A percentile compares a stretch with the other conserved stretches of the same genome.
These are phyloP conservation scores for Annulohypoxylon truncatum DNA, from an alignment of 2,329 filamentous ascomycete genomes.

Conservation along the genomic window DNA sequence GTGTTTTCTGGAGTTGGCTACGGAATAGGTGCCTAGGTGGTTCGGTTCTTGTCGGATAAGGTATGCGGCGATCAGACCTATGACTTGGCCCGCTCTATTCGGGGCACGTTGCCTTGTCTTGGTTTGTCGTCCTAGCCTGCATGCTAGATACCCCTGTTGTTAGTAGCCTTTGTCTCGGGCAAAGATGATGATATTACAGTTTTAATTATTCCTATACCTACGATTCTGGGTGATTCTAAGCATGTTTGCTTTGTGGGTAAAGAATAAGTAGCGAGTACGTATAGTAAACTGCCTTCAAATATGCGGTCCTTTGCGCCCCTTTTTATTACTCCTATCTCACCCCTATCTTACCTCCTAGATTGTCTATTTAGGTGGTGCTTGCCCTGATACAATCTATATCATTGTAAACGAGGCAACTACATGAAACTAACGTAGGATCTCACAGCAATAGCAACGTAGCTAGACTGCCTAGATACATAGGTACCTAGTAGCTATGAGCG, in stretches of 20 bases:
- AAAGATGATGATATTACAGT: slow-evolving; percentile 8
- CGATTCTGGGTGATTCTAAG: background rate
- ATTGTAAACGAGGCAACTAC: background rate
- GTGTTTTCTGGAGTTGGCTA: slow-evolving; percentile 13
- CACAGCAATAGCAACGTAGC: too few species aligned
- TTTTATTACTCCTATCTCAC: background rate
- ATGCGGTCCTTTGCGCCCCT: background rate
- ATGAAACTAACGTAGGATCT: too few species aligned
- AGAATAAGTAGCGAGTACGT: too few species aligned
- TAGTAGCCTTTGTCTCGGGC: background rate
- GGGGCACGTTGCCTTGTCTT: slow-evolving; percentile 7
- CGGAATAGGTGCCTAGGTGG: slow-evolving; percentile 10
- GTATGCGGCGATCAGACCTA: background rate
- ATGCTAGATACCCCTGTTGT: slow-evolving; percentile 43
- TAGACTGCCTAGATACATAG: too few species aligned
- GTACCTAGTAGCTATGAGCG: background rate
- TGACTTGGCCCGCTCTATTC: slow-evolving; percentile 6
- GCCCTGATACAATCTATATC: background rate
- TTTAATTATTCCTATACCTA: background rate
- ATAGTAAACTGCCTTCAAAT: background rate
- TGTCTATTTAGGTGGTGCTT: background rate
- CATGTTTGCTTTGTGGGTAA: background rate
- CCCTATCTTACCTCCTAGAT: background rate
- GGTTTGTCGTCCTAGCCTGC: slow-evolving; percentile 33
- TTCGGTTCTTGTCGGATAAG: slow-evolving; percentile 14